These are phyloP conservation scores for Amanita fuliginea DNA, from an alignment of 768 basidiomycete species.

Conservation along the genomic window DNA sequence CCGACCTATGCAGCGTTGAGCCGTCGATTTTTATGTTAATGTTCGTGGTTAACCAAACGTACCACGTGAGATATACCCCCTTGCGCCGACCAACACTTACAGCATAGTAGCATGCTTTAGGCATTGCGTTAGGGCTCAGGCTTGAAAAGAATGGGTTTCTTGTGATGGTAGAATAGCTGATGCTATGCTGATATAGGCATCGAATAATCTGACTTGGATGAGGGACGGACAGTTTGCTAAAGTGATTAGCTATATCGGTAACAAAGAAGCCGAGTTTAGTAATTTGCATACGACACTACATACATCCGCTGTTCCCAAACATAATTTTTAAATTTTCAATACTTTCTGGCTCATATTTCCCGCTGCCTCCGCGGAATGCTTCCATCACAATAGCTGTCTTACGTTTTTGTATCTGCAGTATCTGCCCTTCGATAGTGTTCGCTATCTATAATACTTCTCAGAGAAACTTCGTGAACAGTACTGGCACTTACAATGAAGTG, in stretches of 20 bases:
- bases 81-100: conserved; percentile 52
- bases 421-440: conserved; percentile 71
- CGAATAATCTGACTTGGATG: neutral
- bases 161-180: neutral
- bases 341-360: conserved; percentile 51
- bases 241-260: too few relatives aligned
- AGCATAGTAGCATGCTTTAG: conserved; percentile 55
- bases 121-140: neutral
- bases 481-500: conserved; percentile 63
- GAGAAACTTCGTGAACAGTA: neutral
- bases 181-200: neutral
- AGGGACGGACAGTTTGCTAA: neutral
- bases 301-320: conserved; percentile 33
- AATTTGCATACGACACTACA: neutral
- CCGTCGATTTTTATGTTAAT: neutral
- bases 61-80: conserved; percentile 72
- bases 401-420: conserved; percentile 72
- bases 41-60: conserved; percentile 9
- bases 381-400: conserved; percentile 84
- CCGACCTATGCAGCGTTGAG: conserved; percentile 38
- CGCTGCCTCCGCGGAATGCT: conserved; percentile 56
- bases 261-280: neutral
- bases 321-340: conserved; percentile 76
- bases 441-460: conserved; percentile 32
- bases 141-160: neutral